Evolutionary conservation across 768 basidiomycete genomes (phyloP), one percentile per base, ranked within the genome.

Genomic region (Rhodocollybia butyracea): DNA sequence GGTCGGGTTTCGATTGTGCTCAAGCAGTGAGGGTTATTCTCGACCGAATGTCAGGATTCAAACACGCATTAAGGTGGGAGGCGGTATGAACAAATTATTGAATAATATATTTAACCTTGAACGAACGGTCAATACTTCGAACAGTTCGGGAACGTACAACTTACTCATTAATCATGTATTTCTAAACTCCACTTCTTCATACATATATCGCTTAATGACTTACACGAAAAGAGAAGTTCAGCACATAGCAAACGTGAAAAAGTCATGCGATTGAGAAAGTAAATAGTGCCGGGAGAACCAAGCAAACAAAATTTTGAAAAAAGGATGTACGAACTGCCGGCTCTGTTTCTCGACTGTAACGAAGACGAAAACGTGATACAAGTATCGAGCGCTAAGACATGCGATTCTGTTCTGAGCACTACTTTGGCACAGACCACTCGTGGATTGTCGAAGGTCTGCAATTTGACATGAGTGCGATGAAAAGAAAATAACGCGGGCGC

Each of bases 391-490:
- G 64, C 68, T 73, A 64, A 72, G 71, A 73, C 63, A 65, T 70
- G 65, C 72, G 60, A 47, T 22, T 52, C 40, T 31, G 38, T 46
- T 75, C 61, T 73, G 55, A 64, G 72, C 72, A 66, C 73, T 73
- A 57, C 72, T 75, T 68, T 73, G 75, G 75, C 75, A 71, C 75
- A 71, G 65, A 65, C 72, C 68, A 70, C 66, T 68, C 70, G 61
- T 66, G 17, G 31, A 19, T 55, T 56, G 50, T 34, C 57, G 58
- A 53, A 55, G 64, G 68, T 55, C 63, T 75, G 74, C 69, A 76
- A 75, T 76, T 76, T 73, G 73, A 76, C 73, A 64, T 71, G 74
- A 74, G 74, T 68, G 74, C 73, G 63, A 63, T 70, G 58, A 69
- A 62, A 63, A 65, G 66, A 62, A 61, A 62, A 51, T n/a, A n/a